A percentile compares a stretch with the other conserved stretches of the same genome.
These are phyloP conservation scores for Dovyalis caffra DNA, from an alignment of 345 rosid genomes.

Conservation along the genomic window DNA sequence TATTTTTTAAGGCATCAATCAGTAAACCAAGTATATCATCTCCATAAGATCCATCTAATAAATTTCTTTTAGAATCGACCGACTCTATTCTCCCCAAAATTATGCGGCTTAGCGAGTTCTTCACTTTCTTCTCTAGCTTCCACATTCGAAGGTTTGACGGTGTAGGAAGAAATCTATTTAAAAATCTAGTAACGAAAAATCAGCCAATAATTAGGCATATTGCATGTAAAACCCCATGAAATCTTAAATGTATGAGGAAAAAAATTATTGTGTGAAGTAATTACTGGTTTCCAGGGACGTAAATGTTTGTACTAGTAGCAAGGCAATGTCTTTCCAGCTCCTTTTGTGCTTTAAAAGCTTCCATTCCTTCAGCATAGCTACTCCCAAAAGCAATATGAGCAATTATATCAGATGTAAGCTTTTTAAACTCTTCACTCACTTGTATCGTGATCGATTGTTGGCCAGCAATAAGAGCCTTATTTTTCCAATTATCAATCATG, in stretches of 20 bases:
- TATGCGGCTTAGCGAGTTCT: constrained; percentile 50
- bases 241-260: not conserved
- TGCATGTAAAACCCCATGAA: not conserved
- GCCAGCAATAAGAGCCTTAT: constrained; percentile 25
- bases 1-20: constrained; percentile 20
- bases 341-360: constrained; percentile 65
- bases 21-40: constrained; percentile 56
- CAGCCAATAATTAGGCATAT: no score
- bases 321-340: constrained; percentile 51
- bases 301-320: constrained; percentile 36
- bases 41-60: constrained; percentile 57
- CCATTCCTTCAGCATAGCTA: constrained; percentile 69
- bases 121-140: constrained; percentile 69
- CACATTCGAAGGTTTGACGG: constrained; percentile 64
- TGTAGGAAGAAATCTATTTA: constrained; percentile 67
- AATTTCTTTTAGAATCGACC: not conserved
- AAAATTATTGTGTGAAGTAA: not conserved
- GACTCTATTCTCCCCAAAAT: constrained; percentile 38
- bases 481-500: constrained; percentile 58
- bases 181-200: no score
- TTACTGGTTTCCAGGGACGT: constrained; percentile 78
- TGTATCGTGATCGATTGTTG: constrained; percentile 46
- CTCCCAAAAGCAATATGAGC: constrained; percentile 78
- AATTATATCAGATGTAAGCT: constrained; percentile 67
- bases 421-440: constrained; percentile 59